Base-by-base conservation (phyloP, 495 filamentous ascomycete species). In the Hyaloscypha finlandica region DNA sequence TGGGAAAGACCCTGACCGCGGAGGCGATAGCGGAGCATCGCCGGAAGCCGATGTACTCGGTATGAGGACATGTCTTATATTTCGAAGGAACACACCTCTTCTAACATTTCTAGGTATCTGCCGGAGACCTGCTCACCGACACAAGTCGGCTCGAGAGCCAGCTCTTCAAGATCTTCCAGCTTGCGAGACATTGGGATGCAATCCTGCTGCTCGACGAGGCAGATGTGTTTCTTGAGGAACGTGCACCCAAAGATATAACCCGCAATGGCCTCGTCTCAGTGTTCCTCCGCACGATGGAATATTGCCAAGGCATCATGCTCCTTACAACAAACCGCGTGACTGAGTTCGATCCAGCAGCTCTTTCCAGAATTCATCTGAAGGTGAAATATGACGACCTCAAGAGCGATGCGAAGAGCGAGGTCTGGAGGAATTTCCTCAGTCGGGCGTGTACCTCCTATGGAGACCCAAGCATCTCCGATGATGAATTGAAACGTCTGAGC, bases 151-250 rank as follows among this genome's bases (percentile, higher is more conserved):
- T 84, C 8, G 81, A 85, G 52, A 51, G 57, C 6, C 74, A 75
- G 8, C 76, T 86, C 30, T 72, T 76, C 39, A 54, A 70, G 0
- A 77, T 85, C 25, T 74, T 85, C 8, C 66, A 77, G 33, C 72
- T 82, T 39, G 74, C 73, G 4, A 73, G 65, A 0, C 67, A 71
- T 35, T 84, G 80, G 80, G 73, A 73, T 2, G 76, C 75, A 16
- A 70, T 84, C 8, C 63, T 84, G 25, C 25, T 25, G 25, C 25
- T 25, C 25, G 25, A 25, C 2, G 25, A 25, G 25, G 25, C 25
- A 25, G 77, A 80, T 57, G 75, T 78, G 5, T 79, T 77, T 70
- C 68, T 80, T 3, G 71, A 77, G 64, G 8, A 63, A 75, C 25
- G 78, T 78, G 39, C 70, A 81, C 19, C 33, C 14, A 19, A 69